Conservation (phyloP, 2,329 filamentous ascomycete species). For the Diplodia intermedia region DNA sequence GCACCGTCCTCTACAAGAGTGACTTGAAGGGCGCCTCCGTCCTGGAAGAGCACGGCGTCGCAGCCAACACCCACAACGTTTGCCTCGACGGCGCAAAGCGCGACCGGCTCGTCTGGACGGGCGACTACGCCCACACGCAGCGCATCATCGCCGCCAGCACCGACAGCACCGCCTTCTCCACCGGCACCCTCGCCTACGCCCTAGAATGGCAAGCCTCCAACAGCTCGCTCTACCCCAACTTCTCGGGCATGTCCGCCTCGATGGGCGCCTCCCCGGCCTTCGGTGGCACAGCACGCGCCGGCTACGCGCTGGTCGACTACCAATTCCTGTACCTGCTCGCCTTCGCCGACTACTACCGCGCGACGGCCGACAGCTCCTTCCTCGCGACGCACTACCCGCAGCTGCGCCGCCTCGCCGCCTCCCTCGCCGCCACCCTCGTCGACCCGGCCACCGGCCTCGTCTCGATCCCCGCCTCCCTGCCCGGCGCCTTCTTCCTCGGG, state of each 20-base stretch:
- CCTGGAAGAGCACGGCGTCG: constrained; percentile 50
- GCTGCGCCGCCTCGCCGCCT: constrained; percentile 38
- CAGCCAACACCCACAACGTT: constrained; percentile 45
- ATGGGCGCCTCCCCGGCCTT: constrained; percentile 32
- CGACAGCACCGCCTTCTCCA: constrained; percentile 45
- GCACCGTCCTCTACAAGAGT: constrained; percentile 45
- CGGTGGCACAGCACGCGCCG: constrained; percentile 24
- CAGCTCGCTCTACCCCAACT: constrained; percentile 28
- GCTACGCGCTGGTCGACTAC: constrained; percentile 40
- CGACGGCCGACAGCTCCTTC: constrained; percentile 36
- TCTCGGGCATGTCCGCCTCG: constrained; percentile 34
- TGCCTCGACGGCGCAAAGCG: constrained; percentile 54
- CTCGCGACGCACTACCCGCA: constrained; percentile 38
- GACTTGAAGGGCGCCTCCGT: constrained; percentile 39
- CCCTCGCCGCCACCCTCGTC: constrained; percentile 40
- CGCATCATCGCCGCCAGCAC: constrained; percentile 49
- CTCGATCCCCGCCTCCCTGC: constrained; percentile 21
- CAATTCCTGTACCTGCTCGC: constrained; percentile 43
- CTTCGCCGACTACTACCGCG: constrained; percentile 41
- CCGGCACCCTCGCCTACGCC: constrained; percentile 45
- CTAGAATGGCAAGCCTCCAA: constrained; percentile 39
- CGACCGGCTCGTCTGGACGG: constrained; percentile 53
- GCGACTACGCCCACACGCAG: constrained; percentile 53
- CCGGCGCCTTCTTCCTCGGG: constrained; percentile 39
- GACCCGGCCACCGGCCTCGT: constrained; percentile 37